A percentile compares a stretch with the other conserved stretches of the same genome.
Evolutionary conservation across 805 yeast species (phyloP).

Genomic region (Candida vartiovaarae): DNA sequence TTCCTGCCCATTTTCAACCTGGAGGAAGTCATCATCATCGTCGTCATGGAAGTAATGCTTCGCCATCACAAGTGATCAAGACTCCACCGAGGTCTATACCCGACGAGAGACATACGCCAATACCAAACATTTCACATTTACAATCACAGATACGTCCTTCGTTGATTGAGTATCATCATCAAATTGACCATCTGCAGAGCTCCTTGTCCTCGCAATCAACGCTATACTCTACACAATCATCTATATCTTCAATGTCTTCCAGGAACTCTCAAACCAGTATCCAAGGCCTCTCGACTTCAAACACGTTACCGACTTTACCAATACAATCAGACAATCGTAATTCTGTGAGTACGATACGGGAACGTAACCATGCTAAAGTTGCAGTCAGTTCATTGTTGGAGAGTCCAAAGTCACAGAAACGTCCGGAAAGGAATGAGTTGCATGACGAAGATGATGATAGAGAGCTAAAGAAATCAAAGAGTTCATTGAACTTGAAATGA

Average conservation of each 20-base stretch:
- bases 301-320: no score
- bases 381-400: slow-evolving; percentile 19
- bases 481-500: no score
- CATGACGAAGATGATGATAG: background rate
- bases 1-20: background rate
- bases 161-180: slow-evolving; percentile 15
- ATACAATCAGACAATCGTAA: background rate
- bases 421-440: no score
- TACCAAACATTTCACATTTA: slow-evolving; percentile 14
- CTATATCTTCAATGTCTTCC: slow-evolving; percentile 20
- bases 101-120: slow-evolving; percentile 9
- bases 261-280: slow-evolving; percentile 14
- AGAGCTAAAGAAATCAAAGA: no score
- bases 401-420: slow-evolving; percentile 5
- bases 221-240: slow-evolving; percentile 19
- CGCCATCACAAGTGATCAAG: background rate
- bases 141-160: slow-evolving; percentile 21
- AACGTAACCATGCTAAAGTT: slow-evolving; percentile 2
- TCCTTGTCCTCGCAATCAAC: slow-evolving; percentile 19
- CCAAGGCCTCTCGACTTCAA: background rate
- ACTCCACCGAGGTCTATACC: slow-evolving; percentile 19
- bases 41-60: no score
- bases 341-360: background rate
- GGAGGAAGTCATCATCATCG: background rate
- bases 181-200: slow-evolving; percentile 2